A percentile compares a stretch with the other conserved stretches of the same genome.
Evolutionary conservation across 2,329 filamentous ascomycete genomes (phyloP).

Genomic region (Moelleriella libera): DNA sequence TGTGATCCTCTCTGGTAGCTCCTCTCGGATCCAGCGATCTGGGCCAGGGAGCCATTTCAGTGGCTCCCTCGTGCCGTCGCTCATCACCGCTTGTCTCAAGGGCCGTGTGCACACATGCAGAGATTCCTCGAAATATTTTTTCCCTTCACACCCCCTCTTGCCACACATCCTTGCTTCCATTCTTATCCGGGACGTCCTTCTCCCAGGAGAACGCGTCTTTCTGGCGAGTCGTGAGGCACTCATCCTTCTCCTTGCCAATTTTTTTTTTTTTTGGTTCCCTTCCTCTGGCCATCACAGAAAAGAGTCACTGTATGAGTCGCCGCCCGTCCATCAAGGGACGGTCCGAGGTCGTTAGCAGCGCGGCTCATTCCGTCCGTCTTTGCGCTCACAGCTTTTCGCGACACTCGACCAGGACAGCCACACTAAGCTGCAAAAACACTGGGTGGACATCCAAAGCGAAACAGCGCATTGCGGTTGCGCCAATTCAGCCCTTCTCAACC

Average conservation of each 20-base stretch:
- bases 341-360: not conserved
- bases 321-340: not conserved
- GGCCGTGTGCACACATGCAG: slow-evolving; percentile 1
- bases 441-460: not conserved
- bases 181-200: not conserved
- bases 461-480: not conserved
- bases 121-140: not conserved
- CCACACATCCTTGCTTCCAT: not conserved
- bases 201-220: no score
- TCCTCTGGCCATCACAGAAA: not conserved
- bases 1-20: slow-evolving; percentile 3
- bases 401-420: not conserved
- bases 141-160: not conserved
- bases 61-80: slow-evolving; percentile 4
- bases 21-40: slow-evolving; percentile 4
- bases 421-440: no score
- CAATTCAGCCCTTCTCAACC: no score
- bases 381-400: not conserved
- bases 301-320: not conserved
- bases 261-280: not conserved
- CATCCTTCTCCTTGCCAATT: no score
- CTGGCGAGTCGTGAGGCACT: no score
- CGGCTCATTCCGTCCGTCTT: not conserved
- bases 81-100: slow-evolving; percentile 5
- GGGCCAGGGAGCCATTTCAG: slow-evolving; percentile 6